Conservation (phyloP, 164 flowering plant species). For the Sextonia rubra region DNA sequence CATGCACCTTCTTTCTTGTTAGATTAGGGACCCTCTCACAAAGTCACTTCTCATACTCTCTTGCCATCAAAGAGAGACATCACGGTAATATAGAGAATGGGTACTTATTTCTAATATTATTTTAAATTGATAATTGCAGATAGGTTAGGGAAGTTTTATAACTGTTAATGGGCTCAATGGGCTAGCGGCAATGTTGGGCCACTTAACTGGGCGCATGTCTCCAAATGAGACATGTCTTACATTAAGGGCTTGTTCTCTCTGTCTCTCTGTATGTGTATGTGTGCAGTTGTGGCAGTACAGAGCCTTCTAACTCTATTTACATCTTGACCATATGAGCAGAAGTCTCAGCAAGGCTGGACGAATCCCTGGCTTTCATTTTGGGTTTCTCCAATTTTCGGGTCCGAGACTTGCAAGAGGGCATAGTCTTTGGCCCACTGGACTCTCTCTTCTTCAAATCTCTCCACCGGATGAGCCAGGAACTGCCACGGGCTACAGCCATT, state of each 20-base stretch:
- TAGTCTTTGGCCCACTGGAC: conserved; percentile 29
- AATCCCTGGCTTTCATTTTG: conserved; percentile 22
- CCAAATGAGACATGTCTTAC: too few relatives aligned
- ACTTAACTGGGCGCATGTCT: too few relatives aligned
- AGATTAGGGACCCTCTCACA: too few relatives aligned
- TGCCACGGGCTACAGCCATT: conserved; percentile 32
- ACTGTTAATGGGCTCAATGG: too few relatives aligned
- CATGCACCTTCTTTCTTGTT: too few relatives aligned
- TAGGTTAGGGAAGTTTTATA: too few relatives aligned
- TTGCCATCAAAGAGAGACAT: too few relatives aligned
- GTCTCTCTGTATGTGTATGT: background rate
- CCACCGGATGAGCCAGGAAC: conserved; percentile 27
- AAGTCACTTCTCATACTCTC: too few relatives aligned
- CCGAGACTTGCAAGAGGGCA: conserved; percentile 43
- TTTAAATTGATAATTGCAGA: too few relatives aligned
- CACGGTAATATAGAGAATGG: too few relatives aligned
- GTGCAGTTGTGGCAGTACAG: background rate
- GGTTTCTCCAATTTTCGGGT: conserved; percentile 25
- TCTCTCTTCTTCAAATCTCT: conserved; percentile 32
- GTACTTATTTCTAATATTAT: too few relatives aligned
- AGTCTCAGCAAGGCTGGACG: background rate
- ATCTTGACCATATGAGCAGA: background rate
- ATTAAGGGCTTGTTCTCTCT: background rate
- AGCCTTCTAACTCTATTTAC: background rate
- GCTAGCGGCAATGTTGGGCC: too few relatives aligned